These are phyloP conservation scores for Russula compacta DNA, from an alignment of 768 basidiomycete genomes.

Conservation along the genomic window DNA sequence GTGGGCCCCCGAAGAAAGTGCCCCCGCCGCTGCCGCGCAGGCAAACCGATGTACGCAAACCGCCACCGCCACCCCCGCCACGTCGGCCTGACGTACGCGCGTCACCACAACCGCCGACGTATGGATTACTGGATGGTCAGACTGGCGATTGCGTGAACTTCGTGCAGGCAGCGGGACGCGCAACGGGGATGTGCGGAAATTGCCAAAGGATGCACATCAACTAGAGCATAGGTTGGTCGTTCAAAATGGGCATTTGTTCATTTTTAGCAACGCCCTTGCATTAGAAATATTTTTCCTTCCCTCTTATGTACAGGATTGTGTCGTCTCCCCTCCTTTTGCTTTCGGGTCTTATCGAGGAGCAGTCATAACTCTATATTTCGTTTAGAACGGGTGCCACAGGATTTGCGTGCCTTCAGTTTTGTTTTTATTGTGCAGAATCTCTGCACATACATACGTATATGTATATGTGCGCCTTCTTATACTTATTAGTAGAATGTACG, in stretches of 20 bases:
- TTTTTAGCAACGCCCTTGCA: background rate
- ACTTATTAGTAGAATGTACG: background rate
- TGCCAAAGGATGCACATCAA: constrained; percentile 46
- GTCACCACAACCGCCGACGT: constrained; percentile 10
- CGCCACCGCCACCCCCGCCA: constrained; percentile 26
- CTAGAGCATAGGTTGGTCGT: background rate
- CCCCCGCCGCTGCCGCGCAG: constrained; percentile 22
- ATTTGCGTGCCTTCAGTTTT: background rate
- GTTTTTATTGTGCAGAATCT: background rate
- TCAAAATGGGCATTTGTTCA: background rate
- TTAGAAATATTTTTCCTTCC: background rate
- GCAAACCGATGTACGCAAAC: constrained; percentile 22
- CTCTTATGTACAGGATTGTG: background rate
- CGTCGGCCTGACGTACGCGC: constrained; percentile 21
- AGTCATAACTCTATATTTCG: background rate
- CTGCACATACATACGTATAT: background rate
- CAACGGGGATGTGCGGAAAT: constrained; percentile 53
- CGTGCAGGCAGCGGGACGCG: constrained; percentile 58
- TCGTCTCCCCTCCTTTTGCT: background rate
- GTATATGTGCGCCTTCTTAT: background rate
- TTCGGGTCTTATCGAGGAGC: background rate
- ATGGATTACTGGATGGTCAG: constrained; percentile 27
- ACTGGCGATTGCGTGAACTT: constrained; percentile 46
- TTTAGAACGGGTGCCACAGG: background rate
- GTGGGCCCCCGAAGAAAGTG: constrained; percentile 2